phyloP scores from a whole-genome alignment of 1,139 yeast genomes.

The Geotrichum fermentans region DNA sequence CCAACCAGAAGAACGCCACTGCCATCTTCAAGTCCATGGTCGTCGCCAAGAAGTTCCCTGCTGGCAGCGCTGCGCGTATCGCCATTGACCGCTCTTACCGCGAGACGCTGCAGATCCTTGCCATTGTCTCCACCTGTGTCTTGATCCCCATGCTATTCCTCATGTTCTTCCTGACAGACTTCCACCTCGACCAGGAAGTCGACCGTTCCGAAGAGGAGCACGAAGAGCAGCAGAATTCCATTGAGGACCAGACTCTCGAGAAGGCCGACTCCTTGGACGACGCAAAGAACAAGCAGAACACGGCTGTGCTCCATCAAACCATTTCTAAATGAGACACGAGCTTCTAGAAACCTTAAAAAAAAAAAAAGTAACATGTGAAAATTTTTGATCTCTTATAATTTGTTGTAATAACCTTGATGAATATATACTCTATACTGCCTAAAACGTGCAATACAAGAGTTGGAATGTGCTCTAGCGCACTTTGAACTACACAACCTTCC shows the following conservation, averaged over 20 bases:
- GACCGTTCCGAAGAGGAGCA: neutral
- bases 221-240: constrained; percentile 4
- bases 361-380: neutral
- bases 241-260: constrained; percentile 2
- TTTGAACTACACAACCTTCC: too few species aligned
- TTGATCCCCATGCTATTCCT: constrained; percentile 17
- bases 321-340: neutral
- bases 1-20: constrained; percentile 14
- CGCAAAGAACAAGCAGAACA: neutral
- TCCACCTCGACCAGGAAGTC: constrained; percentile 13
- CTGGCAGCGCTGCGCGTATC: constrained; percentile 10
- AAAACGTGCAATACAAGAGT: too few species aligned
- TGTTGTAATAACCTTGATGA: too few species aligned
- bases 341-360: neutral
- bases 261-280: neutral
- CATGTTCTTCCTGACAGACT: constrained; percentile 14
- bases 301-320: too few species aligned
- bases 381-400: neutral
- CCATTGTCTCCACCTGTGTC: constrained; percentile 16
- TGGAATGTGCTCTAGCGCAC: too few species aligned
- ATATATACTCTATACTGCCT: too few species aligned
- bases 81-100: constrained; percentile 17
- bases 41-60: constrained; percentile 13
- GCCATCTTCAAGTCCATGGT: constrained; percentile 17
- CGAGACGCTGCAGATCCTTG: constrained; percentile 15